Base-by-base conservation (phyloP, 441 rosid genomes). In the Bocquillonia castaneifolia region DNA sequence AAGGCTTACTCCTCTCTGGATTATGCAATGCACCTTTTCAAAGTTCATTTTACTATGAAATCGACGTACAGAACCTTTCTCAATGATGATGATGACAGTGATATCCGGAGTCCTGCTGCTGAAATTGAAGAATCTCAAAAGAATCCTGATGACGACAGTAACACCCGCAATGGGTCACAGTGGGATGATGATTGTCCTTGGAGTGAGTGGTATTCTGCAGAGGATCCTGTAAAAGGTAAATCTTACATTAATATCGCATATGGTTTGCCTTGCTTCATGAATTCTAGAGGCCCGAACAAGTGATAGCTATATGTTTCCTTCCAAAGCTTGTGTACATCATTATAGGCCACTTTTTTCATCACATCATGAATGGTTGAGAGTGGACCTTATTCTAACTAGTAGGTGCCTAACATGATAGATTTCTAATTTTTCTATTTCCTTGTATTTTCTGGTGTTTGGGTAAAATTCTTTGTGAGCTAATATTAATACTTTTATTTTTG, bases 171-270 rank as follows among this genome's bases (percentile, higher is more conserved):
- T 71, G 86, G 77, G 71, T 76, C 81, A 57, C 93, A 85, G 18
- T 92, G 98, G 99, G 99, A 95, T 80, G 97, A 90, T 78, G 96
- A 86, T 79, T 95, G 96, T 75, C 96, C 99, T 74, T 95, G 99
- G 98, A 92, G 92, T 73, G 97, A 89, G 84, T 92, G 99, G 99
- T 92, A 90, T 80, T 92, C 96, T 72, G 92, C 97, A 8, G 99
- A 92, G 82, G 93, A 95, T 78, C 97, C 91, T 17, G 74, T 95
- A 42, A 84, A 82, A 88, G 98, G 99, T 92, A 75, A 55, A 61
- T n/a, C 54, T 64, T 72, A 14, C 48, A 57, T 69, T 36, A 23
- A 48, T 17, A 20, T 48, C 74, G 25, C 17, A 32, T 34, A 22
- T 66, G 25, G 18, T 36, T 57, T 36, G 29, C 40, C 63, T 13